Base-by-base conservation (phyloP, 2,329 filamentous ascomycete species). In the Microcyclospora tardicrescens region DNA sequence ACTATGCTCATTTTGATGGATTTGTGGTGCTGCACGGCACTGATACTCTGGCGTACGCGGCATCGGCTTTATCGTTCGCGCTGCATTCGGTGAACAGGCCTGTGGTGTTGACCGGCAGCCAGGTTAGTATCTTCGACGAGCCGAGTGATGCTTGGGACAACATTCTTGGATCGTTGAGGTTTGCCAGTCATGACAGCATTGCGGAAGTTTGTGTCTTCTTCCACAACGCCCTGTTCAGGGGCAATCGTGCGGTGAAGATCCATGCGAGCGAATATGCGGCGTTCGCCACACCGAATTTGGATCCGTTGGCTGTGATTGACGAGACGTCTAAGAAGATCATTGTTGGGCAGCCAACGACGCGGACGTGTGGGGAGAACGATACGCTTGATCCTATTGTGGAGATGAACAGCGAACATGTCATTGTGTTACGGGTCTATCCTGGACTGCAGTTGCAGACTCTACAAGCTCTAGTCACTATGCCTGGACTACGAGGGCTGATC, bases 151-250 rank as follows among this genome's bases (percentile, higher is more conserved):
- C 86, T 9, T 82, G 86, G 29, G 86, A 93, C 63, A 95, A 94
- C 54, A 72, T 95, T 10, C 73, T 94, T 5, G 84, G 84, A 14
- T 87, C 84, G 1, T 71, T 94, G 54, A 85, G 94, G 55, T 81
- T 94, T 40, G 87, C 87, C 2, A 85, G 85, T 28, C 91, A 91
- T 43, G 93, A 93, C 56, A 82, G 85, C 65, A 84, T 95, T 41
- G 86, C 87, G 0, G 87, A 94, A 59, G 87, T 95, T 38, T 87
- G 84, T 57, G 71, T 95, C 28, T 94, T 93, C 67, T 95, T 95
- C 69, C 84, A 91, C 61, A 83, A 93, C 64, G 84, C 79, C 49
- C 73, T 95, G 14, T 93, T 87, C 64, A 77, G 87, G 16, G 87
- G 87, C 12, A 94, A 93, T 61, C 71, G 87, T 43, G 79, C 83